Evolutionary conservation across 176 grass and related monocot genomes (phyloP).

Genomic region (Phoenix roebelenii): DNA sequence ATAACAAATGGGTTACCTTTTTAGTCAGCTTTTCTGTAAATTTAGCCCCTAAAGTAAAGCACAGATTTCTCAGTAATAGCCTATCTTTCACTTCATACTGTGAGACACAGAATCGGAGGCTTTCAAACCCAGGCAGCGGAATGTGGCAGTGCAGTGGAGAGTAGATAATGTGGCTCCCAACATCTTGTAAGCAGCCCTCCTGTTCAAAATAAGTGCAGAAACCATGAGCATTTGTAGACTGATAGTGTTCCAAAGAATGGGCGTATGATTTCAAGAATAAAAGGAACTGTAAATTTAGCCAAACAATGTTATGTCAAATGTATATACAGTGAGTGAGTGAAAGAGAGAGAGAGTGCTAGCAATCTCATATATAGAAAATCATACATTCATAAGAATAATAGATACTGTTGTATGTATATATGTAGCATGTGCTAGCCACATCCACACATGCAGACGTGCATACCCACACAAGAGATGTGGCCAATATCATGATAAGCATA

Average conservation of each 20-base stretch:
- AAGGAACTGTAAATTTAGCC: background rate
- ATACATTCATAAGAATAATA: too few relatives aligned
- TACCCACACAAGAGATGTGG: too few relatives aligned
- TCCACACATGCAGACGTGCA: too few relatives aligned
- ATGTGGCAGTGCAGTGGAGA: slow-evolving; percentile 66
- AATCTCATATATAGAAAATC: too few relatives aligned
- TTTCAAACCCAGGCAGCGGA: slow-evolving; percentile 68
- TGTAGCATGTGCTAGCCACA: too few relatives aligned
- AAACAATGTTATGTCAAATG: too few relatives aligned
- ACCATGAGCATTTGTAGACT: slow-evolving; percentile 23
- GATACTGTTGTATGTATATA: too few relatives aligned
- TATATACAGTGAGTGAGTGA: too few relatives aligned
- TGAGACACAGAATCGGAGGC: slow-evolving; percentile 53
- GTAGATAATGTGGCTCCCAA: slow-evolving; percentile 77
- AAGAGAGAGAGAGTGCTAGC: too few relatives aligned
- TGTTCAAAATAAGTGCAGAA: slow-evolving; percentile 29
- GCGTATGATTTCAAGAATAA: slow-evolving; percentile 4
- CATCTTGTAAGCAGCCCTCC: slow-evolving; percentile 67
- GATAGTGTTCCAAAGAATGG: background rate
- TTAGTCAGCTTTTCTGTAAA: slow-evolving; percentile 49
- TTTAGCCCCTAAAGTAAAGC: slow-evolving; percentile 65
- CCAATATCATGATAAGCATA: too few relatives aligned
- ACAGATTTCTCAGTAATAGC: slow-evolving; percentile 68
- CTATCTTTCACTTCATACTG: slow-evolving; percentile 66
- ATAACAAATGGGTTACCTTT: slow-evolving; percentile 68